phyloP scores from a whole-genome alignment of 208 protist species.

The Crithidia expoeki region DNA sequence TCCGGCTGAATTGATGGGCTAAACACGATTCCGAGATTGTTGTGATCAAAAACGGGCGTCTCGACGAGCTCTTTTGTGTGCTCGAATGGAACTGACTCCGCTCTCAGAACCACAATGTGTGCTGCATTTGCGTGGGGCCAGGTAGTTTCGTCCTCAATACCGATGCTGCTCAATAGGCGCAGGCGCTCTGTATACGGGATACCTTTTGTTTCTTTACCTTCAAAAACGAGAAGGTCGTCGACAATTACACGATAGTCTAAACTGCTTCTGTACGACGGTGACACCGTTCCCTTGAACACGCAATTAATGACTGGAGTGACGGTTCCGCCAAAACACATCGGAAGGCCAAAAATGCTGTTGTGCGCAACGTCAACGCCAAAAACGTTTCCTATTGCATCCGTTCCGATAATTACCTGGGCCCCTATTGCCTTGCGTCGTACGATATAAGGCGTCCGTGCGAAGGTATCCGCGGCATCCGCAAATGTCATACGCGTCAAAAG shows the following conservation, averaged over 20 bases:
- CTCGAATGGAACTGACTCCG: constrained; percentile 46
- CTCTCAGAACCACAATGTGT: constrained; percentile 65
- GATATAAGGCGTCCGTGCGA: constrained; percentile 57
- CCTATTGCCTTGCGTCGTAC: constrained; percentile 53
- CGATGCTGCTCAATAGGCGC: constrained; percentile 53
- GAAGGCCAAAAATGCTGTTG: constrained; percentile 67
- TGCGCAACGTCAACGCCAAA: constrained; percentile 64
- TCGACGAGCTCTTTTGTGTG: constrained; percentile 38
- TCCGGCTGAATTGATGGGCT: constrained; percentile 35
- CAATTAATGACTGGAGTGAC: constrained; percentile 36
- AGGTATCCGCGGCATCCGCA: constrained; percentile 59
- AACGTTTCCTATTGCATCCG: constrained; percentile 52
- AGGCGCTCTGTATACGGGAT: constrained; percentile 67
- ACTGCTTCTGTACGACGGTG: constrained; percentile 53
- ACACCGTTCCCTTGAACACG: constrained; percentile 70
- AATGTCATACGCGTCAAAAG: constrained; percentile 65
- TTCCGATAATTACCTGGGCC: constrained; percentile 53
- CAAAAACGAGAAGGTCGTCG: constrained; percentile 75
- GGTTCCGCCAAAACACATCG: constrained; percentile 53
- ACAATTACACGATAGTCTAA: constrained; percentile 76
- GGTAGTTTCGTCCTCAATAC: constrained; percentile 66
- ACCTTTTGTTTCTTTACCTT: constrained; percentile 56
- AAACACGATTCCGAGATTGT: constrained; percentile 70
- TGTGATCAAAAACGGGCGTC: constrained; percentile 50
- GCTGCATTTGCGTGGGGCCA: constrained; percentile 64